A percentile compares a stretch with the other conserved stretches of the same genome.
These are phyloP conservation scores for Colletotrichum sp. DNA, from an alignment of 2,329 filamentous ascomycete species.

Conservation along the genomic window DNA sequence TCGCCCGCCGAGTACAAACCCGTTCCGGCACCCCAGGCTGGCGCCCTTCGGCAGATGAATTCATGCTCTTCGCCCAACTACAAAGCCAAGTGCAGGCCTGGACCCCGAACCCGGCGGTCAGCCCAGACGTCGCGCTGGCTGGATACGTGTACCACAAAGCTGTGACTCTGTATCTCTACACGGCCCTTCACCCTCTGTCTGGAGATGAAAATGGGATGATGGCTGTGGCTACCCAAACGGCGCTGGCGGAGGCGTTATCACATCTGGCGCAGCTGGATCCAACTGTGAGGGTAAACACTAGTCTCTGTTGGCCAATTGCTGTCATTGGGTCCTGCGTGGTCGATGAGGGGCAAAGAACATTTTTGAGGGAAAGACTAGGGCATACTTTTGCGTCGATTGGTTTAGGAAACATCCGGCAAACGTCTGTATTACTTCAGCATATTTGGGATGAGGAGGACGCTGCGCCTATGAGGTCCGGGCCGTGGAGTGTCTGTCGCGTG, in stretches of 20 bases:
- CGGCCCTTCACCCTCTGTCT: neutral
- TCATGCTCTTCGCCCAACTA: neutral
- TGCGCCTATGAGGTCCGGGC: conserved; percentile 28
- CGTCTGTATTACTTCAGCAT: conserved; percentile 38
- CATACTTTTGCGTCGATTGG: neutral
- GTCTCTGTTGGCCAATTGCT: conserved; percentile 43
- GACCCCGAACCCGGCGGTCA: neutral
- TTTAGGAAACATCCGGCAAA: neutral
- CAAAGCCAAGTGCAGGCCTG: neutral
- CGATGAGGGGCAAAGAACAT: conserved; percentile 37
- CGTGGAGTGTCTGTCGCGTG: conserved; percentile 48
- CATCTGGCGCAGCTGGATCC: conserved; percentile 31
- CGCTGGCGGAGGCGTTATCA: neutral
- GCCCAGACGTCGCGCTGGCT: neutral
- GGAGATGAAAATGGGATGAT: neutral
- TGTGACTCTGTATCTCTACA: neutral
- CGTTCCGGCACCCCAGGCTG: neutral
- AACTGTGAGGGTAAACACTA: conserved; percentile 40
- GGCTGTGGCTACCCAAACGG: neutral
- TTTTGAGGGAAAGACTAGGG: conserved; percentile 3
- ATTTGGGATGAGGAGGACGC: conserved; percentile 39
- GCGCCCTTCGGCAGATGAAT: neutral
- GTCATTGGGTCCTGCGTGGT: conserved; percentile 41
- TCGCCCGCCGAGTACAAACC: conserved; percentile 36
- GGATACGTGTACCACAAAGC: neutral